Evolutionary conservation across 148 eudicot genomes (phyloP).

Genomic region (Vaccinium macrocarpon): DNA sequence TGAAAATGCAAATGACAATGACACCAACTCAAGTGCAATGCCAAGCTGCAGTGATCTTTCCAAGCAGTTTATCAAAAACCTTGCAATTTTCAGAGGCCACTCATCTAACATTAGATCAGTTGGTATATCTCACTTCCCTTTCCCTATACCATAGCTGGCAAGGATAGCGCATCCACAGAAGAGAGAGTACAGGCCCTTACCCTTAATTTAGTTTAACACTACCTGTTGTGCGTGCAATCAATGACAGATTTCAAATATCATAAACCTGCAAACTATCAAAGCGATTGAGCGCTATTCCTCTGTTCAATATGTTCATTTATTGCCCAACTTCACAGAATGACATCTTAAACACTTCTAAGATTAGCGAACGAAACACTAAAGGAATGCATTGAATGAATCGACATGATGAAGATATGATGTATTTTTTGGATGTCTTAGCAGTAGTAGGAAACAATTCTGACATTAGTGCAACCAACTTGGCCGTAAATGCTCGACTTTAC

Average conservation of each 20-base stretch:
- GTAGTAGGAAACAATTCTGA: background rate
- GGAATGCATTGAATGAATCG: too few relatives aligned
- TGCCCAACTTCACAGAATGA: background rate
- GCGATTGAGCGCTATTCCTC: background rate
- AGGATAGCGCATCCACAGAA: too few relatives aligned
- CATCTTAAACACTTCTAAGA: background rate
- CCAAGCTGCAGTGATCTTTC: background rate
- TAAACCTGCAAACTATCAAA: background rate
- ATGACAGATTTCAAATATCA: background rate
- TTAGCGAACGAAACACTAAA: too few relatives aligned
- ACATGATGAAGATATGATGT: background rate
- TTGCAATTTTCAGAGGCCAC: background rate
- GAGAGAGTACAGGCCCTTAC: too few relatives aligned
- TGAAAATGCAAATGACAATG: too few relatives aligned
- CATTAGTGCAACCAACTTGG: background rate
- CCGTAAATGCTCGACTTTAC: background rate
- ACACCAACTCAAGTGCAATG: background rate
- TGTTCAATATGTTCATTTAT: background rate
- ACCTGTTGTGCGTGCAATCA: background rate
- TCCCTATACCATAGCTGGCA: too few relatives aligned
- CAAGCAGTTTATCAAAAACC: background rate
- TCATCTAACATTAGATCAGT: too few relatives aligned
- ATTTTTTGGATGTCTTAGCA: background rate
- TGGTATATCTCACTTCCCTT: too few relatives aligned
- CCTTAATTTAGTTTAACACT: background rate